Conservation (phyloP, 1,139 yeast species). For the Diutina rugosa region DNA sequence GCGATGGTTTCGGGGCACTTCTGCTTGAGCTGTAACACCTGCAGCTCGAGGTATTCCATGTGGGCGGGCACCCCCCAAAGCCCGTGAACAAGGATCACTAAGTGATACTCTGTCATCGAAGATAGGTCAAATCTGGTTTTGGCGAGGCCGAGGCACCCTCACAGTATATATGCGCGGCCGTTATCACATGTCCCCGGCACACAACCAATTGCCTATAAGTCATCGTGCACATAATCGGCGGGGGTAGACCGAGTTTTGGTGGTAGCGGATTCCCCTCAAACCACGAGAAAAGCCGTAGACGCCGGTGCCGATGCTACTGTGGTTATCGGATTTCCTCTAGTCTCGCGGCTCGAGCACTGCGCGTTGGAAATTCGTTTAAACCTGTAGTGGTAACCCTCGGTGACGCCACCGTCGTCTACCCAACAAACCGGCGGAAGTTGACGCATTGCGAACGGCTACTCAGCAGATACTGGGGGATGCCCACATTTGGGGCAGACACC, state of each 20-base stretch:
- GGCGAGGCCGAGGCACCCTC: not conserved
- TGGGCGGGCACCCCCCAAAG: conserved; percentile 70
- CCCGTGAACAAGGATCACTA: conserved; percentile 1
- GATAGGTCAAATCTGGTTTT: not conserved
- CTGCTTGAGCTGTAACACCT: conserved; percentile 12
- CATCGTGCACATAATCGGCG: not conserved
- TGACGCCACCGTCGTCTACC: no score
- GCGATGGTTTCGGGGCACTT: conserved; percentile 20
- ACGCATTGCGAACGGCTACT: no score
- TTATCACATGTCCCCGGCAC: not conserved
- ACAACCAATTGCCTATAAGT: not conserved
- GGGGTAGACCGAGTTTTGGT: not conserved
- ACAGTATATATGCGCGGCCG: not conserved
- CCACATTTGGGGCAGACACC: not conserved
- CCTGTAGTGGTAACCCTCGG: not conserved
- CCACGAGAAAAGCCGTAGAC: no score
- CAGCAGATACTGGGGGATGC: not conserved
- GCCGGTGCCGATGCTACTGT: no score
- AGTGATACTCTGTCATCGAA: not conserved
- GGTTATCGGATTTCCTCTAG: no score
- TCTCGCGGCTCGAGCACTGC: no score
- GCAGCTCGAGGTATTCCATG: conserved; percentile 41
- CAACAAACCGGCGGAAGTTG: no score
- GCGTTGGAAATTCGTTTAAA: not conserved
- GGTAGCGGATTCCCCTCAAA: no score